Evolutionary conservation across 495 filamentous ascomycete genomes (phyloP).

Genomic region (Aspergillus heteromorphus): DNA sequence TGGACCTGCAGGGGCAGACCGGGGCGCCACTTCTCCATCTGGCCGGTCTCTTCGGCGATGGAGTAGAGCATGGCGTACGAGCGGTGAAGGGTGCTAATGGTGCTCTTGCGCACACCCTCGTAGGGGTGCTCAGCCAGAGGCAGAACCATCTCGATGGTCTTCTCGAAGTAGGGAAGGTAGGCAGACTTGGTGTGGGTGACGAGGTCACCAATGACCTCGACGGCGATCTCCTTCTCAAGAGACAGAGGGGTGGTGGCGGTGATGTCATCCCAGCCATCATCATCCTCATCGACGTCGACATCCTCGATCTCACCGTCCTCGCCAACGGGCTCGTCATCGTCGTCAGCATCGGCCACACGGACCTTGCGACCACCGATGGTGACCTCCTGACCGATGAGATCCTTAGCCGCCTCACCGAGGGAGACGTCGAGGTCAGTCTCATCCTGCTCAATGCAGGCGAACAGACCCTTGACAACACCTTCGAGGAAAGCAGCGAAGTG

Average conservation of each 20-base stretch:
- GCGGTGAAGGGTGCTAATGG: conserved; percentile 85
- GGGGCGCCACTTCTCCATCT: conserved; percentile 78
- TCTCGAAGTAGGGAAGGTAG: conserved; percentile 84
- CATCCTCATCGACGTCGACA: conserved; percentile 59
- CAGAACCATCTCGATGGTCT: conserved; percentile 75
- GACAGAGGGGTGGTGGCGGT: conserved; percentile 78
- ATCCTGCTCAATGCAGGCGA: conserved; percentile 81
- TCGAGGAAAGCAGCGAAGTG: conserved; percentile 83
- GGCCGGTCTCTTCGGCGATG: conserved; percentile 73
- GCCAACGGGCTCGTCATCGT: conserved; percentile 45
- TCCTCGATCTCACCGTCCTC: conserved; percentile 55
- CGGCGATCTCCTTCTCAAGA: conserved; percentile 94
- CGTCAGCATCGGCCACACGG: conserved; percentile 61
- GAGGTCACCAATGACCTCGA: conserved; percentile 90
- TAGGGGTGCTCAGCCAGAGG: conserved; percentile 81
- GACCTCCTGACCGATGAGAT: conserved; percentile 71
- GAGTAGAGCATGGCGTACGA: conserved; percentile 88
- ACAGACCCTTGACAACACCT: conserved; percentile 78
- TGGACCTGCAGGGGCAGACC: conserved; percentile 78
- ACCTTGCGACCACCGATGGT: conserved; percentile 76
- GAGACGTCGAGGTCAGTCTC: conserved; percentile 81
- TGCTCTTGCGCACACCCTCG: conserved; percentile 88
- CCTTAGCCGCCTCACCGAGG: conserved; percentile 69
- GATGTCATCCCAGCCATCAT: conserved; percentile 81
- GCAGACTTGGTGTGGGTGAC: conserved; percentile 74